Conservation (phyloP, 2,329 filamentous ascomycete genomes). For the Claviceps quebecensis region DNA sequence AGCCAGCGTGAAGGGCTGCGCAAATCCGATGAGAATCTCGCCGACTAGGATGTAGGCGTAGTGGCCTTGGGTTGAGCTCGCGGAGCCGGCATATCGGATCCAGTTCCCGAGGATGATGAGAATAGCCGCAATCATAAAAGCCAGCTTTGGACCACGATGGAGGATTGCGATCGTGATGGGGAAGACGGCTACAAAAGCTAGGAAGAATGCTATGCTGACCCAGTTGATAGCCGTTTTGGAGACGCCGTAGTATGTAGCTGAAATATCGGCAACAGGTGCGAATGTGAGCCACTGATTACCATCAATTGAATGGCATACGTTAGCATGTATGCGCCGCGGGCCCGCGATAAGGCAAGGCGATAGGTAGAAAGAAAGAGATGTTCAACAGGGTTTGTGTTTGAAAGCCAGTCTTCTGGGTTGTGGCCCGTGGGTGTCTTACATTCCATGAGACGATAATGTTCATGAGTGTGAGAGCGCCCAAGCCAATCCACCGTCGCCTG, state of each 20-base stretch:
- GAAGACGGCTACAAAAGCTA: slow-evolving; percentile 62
- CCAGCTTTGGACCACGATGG: slow-evolving; percentile 64
- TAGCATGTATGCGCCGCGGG: neutral
- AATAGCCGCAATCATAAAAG: slow-evolving; percentile 59
- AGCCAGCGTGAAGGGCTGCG: slow-evolving; percentile 82
- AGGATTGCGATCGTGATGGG: slow-evolving; percentile 66
- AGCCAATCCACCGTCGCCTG: slow-evolving; percentile 77
- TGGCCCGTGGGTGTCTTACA: slow-evolving; percentile 38
- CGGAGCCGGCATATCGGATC: slow-evolving; percentile 67
- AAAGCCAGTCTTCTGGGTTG: neutral
- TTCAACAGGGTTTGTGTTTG: neutral
- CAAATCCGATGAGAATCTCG: slow-evolving; percentile 76
- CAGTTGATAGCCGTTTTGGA: slow-evolving; percentile 74
- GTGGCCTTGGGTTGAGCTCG: slow-evolving; percentile 38
- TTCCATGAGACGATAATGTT: slow-evolving; percentile 95
- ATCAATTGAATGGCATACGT: neutral
- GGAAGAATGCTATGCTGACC: slow-evolving; percentile 78
- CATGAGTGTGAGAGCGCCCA: slow-evolving; percentile 69
- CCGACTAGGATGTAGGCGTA: slow-evolving; percentile 78
- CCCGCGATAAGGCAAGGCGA: neutral
- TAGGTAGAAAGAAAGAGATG: neutral
- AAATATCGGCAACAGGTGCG: slow-evolving; percentile 63
- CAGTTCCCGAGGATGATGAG: slow-evolving; percentile 77
- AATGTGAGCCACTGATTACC: slow-evolving; percentile 67
- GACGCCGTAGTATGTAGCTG: slow-evolving; percentile 63